Base-by-base conservation (phyloP, 768 basidiomycete genomes). In the Galerina sulciceps region DNA sequence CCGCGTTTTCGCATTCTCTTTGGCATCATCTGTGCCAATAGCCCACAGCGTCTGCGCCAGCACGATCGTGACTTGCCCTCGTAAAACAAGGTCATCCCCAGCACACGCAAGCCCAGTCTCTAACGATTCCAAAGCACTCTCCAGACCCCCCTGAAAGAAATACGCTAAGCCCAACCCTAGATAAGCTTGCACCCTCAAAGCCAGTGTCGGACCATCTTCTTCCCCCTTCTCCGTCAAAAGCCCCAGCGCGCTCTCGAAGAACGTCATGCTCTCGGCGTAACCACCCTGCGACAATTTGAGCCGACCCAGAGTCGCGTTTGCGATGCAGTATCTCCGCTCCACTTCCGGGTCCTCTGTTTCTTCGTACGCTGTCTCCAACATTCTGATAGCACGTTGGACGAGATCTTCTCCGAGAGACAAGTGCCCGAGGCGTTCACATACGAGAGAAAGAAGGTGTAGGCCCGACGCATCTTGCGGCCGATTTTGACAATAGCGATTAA, bases 361-460 rank as follows among this genome's bases (percentile, higher is more conserved):
- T 70, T 99, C 97, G 74, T 97, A 99, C 23, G 83, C 81, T 1
- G 85, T 81, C 71, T 99, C 96, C n/a, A 99, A 76, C 10, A 94
- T 78, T 3, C 72, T 58, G 13, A 93, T 91, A 0, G 90, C 87
- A 26, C 80, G 81, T 35, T 78, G 71, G 40, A 95, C 78, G 35
- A 86, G 75, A 22, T 77, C 73, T 14, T 80, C 74, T 6, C 87
- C 91, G 26, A 86, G 78, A 14, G 86, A 84, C 26, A 81, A 66
- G 38, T 93, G 89, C 11, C 88, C 90, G 4, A 99, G 75, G 52
- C 87, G 82, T 69, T 99, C 97, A 69, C 90, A 93, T 18, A 98
- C 76, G 5, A 99, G 83, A 0, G 87, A 90, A 55, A 90, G 85
- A 15, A 99, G 85, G 68, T 99, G 94, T 10, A 93, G 74, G 0